Base-by-base conservation (phyloP, 106 monocot genomes). In the Dendrobium huoshanense region DNA sequence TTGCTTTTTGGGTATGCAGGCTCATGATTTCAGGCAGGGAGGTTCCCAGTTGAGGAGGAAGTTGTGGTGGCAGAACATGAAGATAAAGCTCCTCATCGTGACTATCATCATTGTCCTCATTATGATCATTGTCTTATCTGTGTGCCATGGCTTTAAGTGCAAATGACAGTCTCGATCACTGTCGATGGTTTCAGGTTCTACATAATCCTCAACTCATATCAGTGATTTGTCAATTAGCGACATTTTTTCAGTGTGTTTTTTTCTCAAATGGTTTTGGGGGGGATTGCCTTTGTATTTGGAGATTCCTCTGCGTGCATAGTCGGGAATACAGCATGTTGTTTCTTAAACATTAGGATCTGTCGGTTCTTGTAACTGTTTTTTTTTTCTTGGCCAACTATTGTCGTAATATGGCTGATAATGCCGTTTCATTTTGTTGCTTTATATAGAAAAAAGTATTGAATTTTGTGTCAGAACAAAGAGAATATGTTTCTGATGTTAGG, bases 21-120 rank as follows among this genome's bases (percentile, higher is more conserved):
- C 93, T 31, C 85, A 87, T 82, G 93, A 89, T 85, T 94, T 89
- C 82, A 85, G 92, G 77, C 81, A 85, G 77, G 81, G 80, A 59
- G 92, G 92, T 22, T 85, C 85, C 45, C 75, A 88, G 79, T 83
- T 92, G 77, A 86, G 88, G 79, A 83, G 88, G 79, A 92, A 88
- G 79, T 87, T 94, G 92, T 92, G 91, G 94, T 49, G 88, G 1
- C 88, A 91, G 77, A 94, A 94, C 83, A 90, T 94, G 94, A 94
- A 94, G 85, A 88, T 94, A 19, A 94, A 94, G 85, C 81, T 94
- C 19, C 84, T 94, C 72, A 92, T 94, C 19, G 51, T 88, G 55
- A 88, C 81, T 29, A 94, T 94, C 81, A 80, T 91, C 41, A 72
- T 92, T 4, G 89, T 85, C 5, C 77, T 94, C 8, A 88, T 94